These are phyloP conservation scores for Closterium sp. DNA, from an alignment of 139 green algal genomes.

Conservation along the genomic window DNA sequence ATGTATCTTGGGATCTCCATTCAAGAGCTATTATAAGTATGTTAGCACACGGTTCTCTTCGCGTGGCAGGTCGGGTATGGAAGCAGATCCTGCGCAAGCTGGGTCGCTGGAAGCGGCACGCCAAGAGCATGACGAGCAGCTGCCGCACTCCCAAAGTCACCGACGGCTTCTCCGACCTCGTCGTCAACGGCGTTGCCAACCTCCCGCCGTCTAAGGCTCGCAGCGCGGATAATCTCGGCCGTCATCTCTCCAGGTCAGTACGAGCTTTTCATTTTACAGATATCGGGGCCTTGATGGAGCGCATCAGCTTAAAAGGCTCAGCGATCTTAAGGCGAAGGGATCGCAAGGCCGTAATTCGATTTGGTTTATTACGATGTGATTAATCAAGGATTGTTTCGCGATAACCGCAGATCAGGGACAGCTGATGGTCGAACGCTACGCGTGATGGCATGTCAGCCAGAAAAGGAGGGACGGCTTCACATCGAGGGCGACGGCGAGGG, in stretches of 20 bases:
- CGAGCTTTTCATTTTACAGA: too few relatives aligned
- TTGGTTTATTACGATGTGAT: background rate
- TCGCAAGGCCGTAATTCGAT: background rate
- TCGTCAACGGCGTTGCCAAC: background rate
- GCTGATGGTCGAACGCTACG: background rate
- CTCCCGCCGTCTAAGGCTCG: background rate
- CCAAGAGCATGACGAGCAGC: background rate
- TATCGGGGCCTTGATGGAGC: too few relatives aligned
- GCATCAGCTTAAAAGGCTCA: too few relatives aligned
- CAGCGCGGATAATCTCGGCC: background rate
- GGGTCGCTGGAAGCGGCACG: background rate
- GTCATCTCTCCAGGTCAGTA: background rate
- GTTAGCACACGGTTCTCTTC: too few relatives aligned
- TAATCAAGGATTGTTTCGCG: background rate
- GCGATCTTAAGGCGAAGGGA: too few relatives aligned
- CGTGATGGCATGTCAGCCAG: background rate
- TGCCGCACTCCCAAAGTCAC: background rate
- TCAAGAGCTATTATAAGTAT: too few relatives aligned
- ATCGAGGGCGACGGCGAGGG: background rate
- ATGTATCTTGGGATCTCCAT: too few relatives aligned
- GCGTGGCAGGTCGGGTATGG: background rate
- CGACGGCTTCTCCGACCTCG: background rate
- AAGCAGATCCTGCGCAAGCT: background rate
- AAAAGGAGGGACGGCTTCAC: background rate
- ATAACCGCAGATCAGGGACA: background rate